Evolutionary conservation across 106 monocot species (phyloP), one percentile per base, ranked within the genome.

Genomic region (Dactylorhiza incarnata): DNA sequence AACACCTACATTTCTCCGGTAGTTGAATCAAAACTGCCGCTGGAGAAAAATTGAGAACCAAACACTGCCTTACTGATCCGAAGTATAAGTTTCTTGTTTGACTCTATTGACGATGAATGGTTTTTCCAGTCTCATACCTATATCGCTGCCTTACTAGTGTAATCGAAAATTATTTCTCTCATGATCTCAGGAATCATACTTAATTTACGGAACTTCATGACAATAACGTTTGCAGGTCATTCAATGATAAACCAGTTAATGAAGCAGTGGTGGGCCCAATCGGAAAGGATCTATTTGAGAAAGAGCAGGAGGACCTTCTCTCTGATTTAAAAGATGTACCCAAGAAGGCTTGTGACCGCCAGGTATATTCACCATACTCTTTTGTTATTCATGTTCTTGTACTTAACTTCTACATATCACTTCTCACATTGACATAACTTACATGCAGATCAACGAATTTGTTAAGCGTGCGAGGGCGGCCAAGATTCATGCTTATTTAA

Each of bases 311-410:
- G 11, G 92, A 95, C 73, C 90, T 95, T 65, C 88, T 95, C 71
- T 85, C 95, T 71, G 95, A 95, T 84, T 76, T 95, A 59, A 92
- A 95, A 65, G 95, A 95, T 71, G 90, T 95, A 24, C 95, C 95
- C 17, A 96, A 96, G 74, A 96, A 93, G 37, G 93, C 96, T 76
- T 96, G 96, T 79, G 96, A 96, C 69, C 83, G 90, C 12, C 81
- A 86, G 3, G 95, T 92, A 84, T 44, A 45, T 70, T n/a, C 5
- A 44, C 69, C 3, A n/a, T 56, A 78, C 49, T 73, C 5, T 82
- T 48, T 26, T 47, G 1, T 48, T 44, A 13, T 14, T 14, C 19
- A 23, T 47, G 12, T 67, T 51, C 15, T n/a, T 19, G 0, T 4
- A 13, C 71, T 16, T 55, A 5, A 13, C 45, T 59, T 12, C 4